These are phyloP conservation scores for Cyphellophora attinorum DNA, from an alignment of 2,329 filamentous ascomycete species.

Conservation along the genomic window DNA sequence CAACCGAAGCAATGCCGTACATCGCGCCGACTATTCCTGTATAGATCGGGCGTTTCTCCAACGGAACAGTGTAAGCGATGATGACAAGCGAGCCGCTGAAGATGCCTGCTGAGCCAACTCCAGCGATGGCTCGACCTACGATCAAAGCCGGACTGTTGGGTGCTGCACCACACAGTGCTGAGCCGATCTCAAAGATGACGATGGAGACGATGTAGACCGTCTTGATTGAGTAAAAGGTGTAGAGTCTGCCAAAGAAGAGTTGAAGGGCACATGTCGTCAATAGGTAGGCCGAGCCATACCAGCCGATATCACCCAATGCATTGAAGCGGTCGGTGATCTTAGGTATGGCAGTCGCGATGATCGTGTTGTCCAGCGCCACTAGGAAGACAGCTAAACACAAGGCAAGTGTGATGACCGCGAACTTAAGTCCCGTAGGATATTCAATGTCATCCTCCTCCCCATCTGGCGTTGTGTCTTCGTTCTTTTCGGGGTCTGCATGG, in stretches of 20 bases:
- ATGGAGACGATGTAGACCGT: slow-evolving; percentile 30
- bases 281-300: slow-evolving; percentile 19
- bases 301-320: slow-evolving; percentile 18
- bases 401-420: slow-evolving; percentile 26
- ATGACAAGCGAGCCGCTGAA: slow-evolving; percentile 22
- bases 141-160: slow-evolving; percentile 23
- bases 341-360: slow-evolving; percentile 22
- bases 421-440: slow-evolving; percentile 24
- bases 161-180: slow-evolving; percentile 30
- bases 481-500: too few relatives aligned
- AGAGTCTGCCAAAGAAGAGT: slow-evolving; percentile 28
- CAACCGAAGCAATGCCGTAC: slow-evolving; percentile 33
- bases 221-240: slow-evolving; percentile 38
- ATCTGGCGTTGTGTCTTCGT: slow-evolving; percentile 4
- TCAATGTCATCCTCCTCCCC: slow-evolving; percentile 23
- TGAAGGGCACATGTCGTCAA: slow-evolving; percentile 19
- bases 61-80: slow-evolving; percentile 34
- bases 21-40: slow-evolving; percentile 40
- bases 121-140: slow-evolving; percentile 25
- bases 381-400: slow-evolving; percentile 30
- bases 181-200: slow-evolving; percentile 35
- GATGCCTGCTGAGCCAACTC: slow-evolving; percentile 22
- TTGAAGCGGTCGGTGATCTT: slow-evolving; percentile 20
- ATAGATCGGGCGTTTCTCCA: slow-evolving; percentile 44
- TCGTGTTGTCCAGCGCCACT: slow-evolving; percentile 28